Base-by-base conservation (phyloP, 2,329 filamentous ascomycete species). In the Penicillium sp. region DNA sequence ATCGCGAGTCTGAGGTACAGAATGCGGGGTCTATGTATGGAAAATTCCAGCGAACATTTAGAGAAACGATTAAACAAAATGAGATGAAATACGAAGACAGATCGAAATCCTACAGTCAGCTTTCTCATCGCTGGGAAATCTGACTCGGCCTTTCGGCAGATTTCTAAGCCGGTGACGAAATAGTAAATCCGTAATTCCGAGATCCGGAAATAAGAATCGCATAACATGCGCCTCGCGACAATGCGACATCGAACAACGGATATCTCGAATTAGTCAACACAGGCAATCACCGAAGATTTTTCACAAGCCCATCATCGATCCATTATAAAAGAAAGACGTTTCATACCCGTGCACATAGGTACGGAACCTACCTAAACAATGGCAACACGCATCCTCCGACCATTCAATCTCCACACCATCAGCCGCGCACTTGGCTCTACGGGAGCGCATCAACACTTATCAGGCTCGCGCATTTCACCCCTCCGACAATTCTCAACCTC, bases 401-500 rank as follows among this genome's bases (percentile, higher is more conserved):
- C 56, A 18, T 57, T 54, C 45, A 54, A 42, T 44, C 49, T 59
- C 50, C 49, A 53, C 49, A 41, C 24, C 35, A 36, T 53, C 44
- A 45, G 42, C 51, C 51, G 51, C 31, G 11, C 48, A 13, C 35
- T 55, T 2, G 47, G 54, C 52, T 55, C 49, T 46, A 56, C 49
- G 41, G 18, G 44, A 18, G 44, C n/a, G 8, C 39, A n/a, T 27
- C 39, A 27, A 3, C 8, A 24, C 22, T 27, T 11, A 18, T 24
- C 22, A 44, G 30, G 24, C 46, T 13, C 43, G 36, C 36, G 7
- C 27, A 31, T 46, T 24, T 31, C 44, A 20, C 40, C 46, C 22
- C 75, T 52, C 45, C 57, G 42, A 43, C 5, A 52, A n/a, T 65
- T 63, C 16, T 60, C 56, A 11, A 55, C 52, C 2, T 56, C 54